Conservation (phyloP, 345 rosid species). For the Aethionema arabicum region DNA sequence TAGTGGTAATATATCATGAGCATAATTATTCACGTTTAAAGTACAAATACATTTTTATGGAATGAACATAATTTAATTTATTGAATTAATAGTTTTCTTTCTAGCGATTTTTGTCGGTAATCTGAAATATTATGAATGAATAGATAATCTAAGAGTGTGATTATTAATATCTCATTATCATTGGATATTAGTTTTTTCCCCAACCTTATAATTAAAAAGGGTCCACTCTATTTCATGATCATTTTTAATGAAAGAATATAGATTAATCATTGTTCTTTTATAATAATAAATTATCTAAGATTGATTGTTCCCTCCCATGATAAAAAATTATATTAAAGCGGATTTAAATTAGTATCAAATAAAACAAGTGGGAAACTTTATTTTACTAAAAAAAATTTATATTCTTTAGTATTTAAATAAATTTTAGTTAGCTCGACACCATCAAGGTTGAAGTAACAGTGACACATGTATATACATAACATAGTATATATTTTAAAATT, state of each 20-base stretch:
- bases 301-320: conserved; percentile 19
- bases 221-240: conserved; percentile 18
- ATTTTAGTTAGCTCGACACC: conserved; percentile 5
- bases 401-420: conserved; percentile 19
- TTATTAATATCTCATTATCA: not conserved
- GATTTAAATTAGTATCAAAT: conserved; percentile 18
- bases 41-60: no score
- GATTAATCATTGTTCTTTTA: not conserved
- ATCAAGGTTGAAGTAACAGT: not conserved
- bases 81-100: no score
- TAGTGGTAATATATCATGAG: no score
- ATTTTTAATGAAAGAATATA: conserved; percentile 7
- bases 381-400: conserved; percentile 6
- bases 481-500: not conserved
- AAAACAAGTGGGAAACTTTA: conserved; percentile 27
- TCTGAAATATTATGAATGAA: no score
- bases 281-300: conserved; percentile 8
- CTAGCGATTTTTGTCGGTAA: no score
- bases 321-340: conserved; percentile 5
- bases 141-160: conserved; percentile 6
- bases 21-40: no score
- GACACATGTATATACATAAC: not conserved
- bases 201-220: conserved; percentile 26
- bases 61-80: no score
- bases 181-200: conserved; percentile 23